Percentiles rank a stretch among this genome's conserved stretches.
phyloP scores from a whole-genome alignment of 345 rosid genomes.

The Hibiscus syriacus region DNA sequence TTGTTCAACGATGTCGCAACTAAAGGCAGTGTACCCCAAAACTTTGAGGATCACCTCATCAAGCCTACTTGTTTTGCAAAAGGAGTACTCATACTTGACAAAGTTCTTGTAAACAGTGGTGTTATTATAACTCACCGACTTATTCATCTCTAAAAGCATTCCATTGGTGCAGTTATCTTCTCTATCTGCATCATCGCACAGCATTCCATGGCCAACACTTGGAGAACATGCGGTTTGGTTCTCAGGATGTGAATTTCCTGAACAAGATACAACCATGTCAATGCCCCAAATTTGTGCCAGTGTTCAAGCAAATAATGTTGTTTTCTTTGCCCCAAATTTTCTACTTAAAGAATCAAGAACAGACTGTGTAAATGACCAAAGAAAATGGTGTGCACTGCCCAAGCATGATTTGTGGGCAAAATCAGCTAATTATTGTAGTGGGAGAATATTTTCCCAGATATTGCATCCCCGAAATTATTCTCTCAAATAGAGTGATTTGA shows the following conservation, averaged over 20 bases:
- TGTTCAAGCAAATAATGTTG: background rate
- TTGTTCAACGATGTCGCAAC: constrained; percentile 28
- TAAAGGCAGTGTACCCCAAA: constrained; percentile 37
- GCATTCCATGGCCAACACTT: constrained; percentile 15
- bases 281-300: background rate
- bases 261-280: constrained; percentile 8
- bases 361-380: too few species aligned
- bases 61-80: constrained; percentile 24
- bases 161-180: constrained; percentile 20
- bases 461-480: too few species aligned
- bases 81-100: constrained; percentile 28
- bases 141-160: constrained; percentile 30
- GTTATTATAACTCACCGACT: constrained; percentile 21
- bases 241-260: constrained; percentile 24
- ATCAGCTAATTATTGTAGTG: too few species aligned
- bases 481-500: too few species aligned
- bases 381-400: background rate
- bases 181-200: constrained; percentile 8
- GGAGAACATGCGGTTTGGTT: constrained; percentile 10
- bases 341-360: too few species aligned
- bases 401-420: background rate
- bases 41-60: constrained; percentile 44
- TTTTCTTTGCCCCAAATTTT: too few species aligned
- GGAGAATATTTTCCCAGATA: too few species aligned
- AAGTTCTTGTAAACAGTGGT: constrained; percentile 27